Evolutionary conservation across 2,329 filamentous ascomycete genomes (phyloP), one percentile per base, ranked within the genome.

Genomic region (Hypoxylon rubiginosum): DNA sequence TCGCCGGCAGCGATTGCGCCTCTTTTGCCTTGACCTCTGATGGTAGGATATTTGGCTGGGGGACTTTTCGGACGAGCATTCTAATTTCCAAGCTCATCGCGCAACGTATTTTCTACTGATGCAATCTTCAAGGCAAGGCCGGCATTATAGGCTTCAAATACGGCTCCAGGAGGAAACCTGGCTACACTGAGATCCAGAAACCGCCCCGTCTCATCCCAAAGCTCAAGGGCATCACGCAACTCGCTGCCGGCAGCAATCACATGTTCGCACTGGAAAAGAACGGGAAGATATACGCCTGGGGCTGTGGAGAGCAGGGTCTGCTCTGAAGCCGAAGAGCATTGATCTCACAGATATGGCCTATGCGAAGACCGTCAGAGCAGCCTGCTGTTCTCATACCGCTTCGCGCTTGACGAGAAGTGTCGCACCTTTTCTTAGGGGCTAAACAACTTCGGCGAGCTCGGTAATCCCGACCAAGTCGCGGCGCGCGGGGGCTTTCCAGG

Each of bases 401-500:
- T 97, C 72, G 92, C 92, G 17, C 84, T 97, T 50, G 88, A 91
- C 78, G 85, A 90, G n/a, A n/a, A n/a, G n/a, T n/a, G n/a, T n/a
- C n/a, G n/a, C n/a, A n/a, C 95, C 32, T 96, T 89, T 79, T 87
- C 90, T 0, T 97, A 93, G 93, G 93, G 94, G 24, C 83, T 95
- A 30, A 97, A 97, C 84, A 94, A 92, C 80, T 97, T 92, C 78
- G 92, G 91, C 68, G 91, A 97, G 81, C 92, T 92, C 15, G 93
- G 91, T 51, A 84, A 90, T 21, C 26, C 54, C 2, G 60, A 60
- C 30, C 26, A 28, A 15, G 57, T 53, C 32, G 60, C 55, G 21
- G 48, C n/a, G 50, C 26, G 36, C 54, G n/a, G 19, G 58, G 46
- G 64, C 65, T 80, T 83, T 21, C 45, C 82, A 91, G 64, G 80